phyloP scores from a whole-genome alignment of 768 basidiomycete species.

The Amanita pallidorosea region DNA sequence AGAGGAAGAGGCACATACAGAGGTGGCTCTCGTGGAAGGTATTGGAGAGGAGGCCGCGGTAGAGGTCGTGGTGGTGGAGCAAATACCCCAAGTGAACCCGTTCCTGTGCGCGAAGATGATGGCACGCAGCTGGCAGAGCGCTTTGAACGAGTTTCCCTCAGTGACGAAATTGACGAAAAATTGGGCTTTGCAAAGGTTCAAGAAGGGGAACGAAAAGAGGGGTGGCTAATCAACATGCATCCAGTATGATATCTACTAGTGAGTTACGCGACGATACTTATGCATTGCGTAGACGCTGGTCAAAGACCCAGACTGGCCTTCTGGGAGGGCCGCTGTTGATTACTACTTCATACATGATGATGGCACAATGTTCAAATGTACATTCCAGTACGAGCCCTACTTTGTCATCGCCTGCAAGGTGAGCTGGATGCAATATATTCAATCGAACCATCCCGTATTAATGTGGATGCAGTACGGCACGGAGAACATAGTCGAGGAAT shows the following conservation, averaged over 20 bases:
- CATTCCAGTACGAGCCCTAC: slow-evolving; percentile 88
- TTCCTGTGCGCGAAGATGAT: slow-evolving; percentile 74
- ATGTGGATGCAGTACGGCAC: slow-evolving; percentile 51
- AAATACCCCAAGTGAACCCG: slow-evolving; percentile 32
- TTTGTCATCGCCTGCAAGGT: slow-evolving; percentile 92
- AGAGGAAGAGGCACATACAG: slow-evolving; percentile 37
- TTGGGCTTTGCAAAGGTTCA: slow-evolving; percentile 78
- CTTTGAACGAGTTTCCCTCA: slow-evolving; percentile 67
- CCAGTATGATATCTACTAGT: slow-evolving; percentile 46
- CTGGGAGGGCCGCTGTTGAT: slow-evolving; percentile 85
- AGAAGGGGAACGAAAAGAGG: slow-evolving; percentile 69
- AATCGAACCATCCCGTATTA: not conserved
- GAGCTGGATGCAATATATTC: slow-evolving; percentile 12
- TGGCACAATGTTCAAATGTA: slow-evolving; percentile 93
- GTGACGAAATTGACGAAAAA: slow-evolving; percentile 89
- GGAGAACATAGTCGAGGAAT: slow-evolving; percentile 89
- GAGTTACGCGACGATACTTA: not conserved
- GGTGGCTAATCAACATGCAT: slow-evolving; percentile 99
- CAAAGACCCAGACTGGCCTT: slow-evolving; percentile 76
- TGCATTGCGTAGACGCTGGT: slow-evolving; percentile 54
- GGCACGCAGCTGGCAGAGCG: slow-evolving; percentile 78
- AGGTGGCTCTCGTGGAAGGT: slow-evolving; percentile 34
- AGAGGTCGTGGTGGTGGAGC: slow-evolving; percentile 34
- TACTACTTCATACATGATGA: slow-evolving; percentile 98
- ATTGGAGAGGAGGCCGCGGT: slow-evolving; percentile 47